Evolutionary conservation across 148 eudicot species (phyloP).

Genomic region (Nepenthes mirabilis): DNA sequence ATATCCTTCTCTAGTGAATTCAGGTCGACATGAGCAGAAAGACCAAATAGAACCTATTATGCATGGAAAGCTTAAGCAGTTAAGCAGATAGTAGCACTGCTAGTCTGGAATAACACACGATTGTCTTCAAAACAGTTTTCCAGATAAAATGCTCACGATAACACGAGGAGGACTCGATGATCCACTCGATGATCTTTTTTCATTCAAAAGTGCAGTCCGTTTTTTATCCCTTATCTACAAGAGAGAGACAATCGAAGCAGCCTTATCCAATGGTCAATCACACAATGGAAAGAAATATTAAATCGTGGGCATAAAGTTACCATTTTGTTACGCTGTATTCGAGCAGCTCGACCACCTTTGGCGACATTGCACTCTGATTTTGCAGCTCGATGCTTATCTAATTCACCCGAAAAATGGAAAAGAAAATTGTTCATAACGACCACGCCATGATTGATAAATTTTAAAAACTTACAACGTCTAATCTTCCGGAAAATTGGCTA

Average conservation of each 20-base stretch:
- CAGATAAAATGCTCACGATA: constrained; percentile 40
- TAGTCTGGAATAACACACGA: not conserved
- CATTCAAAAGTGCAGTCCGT: constrained; percentile 51
- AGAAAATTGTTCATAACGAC: not conserved
- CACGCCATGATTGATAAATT: not conserved
- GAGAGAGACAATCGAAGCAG: not conserved
- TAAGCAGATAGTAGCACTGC: not conserved
- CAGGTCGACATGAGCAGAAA: constrained; percentile 55
- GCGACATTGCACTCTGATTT: constrained; percentile 43
- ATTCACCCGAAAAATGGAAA: not conserved
- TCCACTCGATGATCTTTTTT: constrained; percentile 60
- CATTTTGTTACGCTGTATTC: constrained; percentile 74
- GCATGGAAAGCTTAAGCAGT: constrained; percentile 6
- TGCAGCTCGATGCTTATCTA: constrained; percentile 50
- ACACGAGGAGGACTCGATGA: constrained; percentile 75
- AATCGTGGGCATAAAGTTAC: constrained; percentile 19
- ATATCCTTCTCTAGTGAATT: constrained; percentile 57
- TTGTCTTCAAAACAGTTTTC: not conserved
- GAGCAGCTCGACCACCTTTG: constrained; percentile 68
- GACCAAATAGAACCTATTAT: constrained; percentile 71
- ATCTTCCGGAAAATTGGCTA: too few species aligned
- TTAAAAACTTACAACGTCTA: too few species aligned
- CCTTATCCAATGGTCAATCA: not conserved
- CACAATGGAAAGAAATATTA: not conserved
- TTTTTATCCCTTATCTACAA: constrained; percentile 68